phyloP scores from a whole-genome alignment of 371 early-diverging fungal species.

The Enterospora canceri region DNA sequence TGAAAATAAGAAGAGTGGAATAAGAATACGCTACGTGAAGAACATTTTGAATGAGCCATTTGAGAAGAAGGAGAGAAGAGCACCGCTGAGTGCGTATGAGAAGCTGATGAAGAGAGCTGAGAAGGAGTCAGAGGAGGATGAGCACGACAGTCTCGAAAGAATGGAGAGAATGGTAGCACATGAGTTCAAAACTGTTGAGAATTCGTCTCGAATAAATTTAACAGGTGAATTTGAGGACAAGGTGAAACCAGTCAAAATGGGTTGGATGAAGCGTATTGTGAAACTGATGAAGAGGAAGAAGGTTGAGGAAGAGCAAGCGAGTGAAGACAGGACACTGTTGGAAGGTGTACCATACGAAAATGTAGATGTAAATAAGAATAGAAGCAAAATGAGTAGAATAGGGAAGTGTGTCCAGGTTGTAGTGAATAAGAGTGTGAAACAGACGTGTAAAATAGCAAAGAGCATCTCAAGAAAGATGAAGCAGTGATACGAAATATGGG shows the following conservation, averaged over 20 bases:
- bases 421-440: no score
- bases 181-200: neutral
- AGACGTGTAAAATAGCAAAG: no score
- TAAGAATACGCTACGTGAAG: neutral
- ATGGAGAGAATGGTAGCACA: neutral
- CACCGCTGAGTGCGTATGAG: neutral
- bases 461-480: neutral
- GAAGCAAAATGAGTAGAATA: no score
- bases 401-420: no score
- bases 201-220: no score
- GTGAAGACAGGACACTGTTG: neutral
- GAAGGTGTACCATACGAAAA: no score
- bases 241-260: neutral
- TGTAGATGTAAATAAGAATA: no score
- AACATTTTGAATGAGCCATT: neutral
- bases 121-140: neutral
- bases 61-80: neutral
- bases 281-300: neutral
- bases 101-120: neutral
- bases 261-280: neutral
- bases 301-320: neutral
- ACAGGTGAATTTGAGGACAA: neutral
- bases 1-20: neutral
- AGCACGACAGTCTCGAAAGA: neutral
- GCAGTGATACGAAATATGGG: neutral